Conservation (phyloP, 345 rosid species). For the Mangifera indica region DNA sequence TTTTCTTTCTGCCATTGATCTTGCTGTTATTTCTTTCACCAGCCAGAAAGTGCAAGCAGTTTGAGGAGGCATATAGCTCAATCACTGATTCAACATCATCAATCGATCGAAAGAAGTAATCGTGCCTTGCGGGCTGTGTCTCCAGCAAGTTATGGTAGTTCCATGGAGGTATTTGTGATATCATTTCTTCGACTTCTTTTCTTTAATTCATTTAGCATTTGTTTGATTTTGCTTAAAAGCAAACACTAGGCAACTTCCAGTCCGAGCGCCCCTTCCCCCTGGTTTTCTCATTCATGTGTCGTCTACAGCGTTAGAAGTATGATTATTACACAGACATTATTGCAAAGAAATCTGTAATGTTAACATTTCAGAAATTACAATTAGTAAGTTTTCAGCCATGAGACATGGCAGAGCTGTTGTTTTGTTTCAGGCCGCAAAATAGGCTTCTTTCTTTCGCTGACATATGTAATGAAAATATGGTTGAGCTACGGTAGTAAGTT, state of each 20-base stretch:
- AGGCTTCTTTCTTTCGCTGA: neutral
- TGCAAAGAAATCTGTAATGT: neutral
- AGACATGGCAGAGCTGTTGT: neutral
- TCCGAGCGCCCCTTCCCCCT: neutral
- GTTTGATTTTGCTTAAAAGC: neutral
- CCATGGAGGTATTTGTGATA: constrained; percentile 65
- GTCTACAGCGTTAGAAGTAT: neutral
- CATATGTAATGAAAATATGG: neutral
- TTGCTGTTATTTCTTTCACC: constrained; percentile 33
- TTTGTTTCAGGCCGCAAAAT: neutral
- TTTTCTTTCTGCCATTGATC: constrained; percentile 24
- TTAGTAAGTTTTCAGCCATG: neutral
- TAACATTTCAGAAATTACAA: neutral
- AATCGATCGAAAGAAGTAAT: constrained; percentile 56
- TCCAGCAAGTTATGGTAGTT: constrained; percentile 90
- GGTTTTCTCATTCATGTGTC: neutral
- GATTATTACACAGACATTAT: neutral
- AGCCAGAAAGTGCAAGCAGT: constrained; percentile 93
- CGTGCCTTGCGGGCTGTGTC: constrained; percentile 77
- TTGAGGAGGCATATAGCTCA: constrained; percentile 82
- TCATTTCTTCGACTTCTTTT: neutral
- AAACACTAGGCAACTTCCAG: neutral
- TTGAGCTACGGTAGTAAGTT: neutral
- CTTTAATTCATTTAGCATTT: too few species aligned
- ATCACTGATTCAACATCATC: constrained; percentile 79